Base-by-base conservation (phyloP, 306 rosid species). In the Inga laurina region DNA sequence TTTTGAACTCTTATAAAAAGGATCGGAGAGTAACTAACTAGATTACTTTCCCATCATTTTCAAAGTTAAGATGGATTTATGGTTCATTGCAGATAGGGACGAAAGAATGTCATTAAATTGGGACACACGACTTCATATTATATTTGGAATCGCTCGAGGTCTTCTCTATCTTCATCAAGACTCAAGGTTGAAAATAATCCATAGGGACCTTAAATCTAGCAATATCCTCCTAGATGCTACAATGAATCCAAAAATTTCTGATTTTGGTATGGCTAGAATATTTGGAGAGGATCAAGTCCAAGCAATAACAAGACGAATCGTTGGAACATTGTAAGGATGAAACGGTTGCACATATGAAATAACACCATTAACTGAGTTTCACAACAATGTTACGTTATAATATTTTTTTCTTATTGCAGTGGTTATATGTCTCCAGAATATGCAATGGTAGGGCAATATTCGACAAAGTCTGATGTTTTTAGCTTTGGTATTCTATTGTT, bases 361-460 rank as follows among this genome's bases (percentile, higher is more conserved):
- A 18, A 54, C 1, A 54, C 0, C 0, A 5, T 54, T 16, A 2
- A 56, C 21, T 56, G 22, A 5, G 2, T 21, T 56, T 21, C 11
- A 21, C 7, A 21, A 56, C 22, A 56, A 19, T n/a, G 4, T 76
- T 57, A 2, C 8, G 32, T 41, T 41, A 18, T 5, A 10, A 16
- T 27, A 27, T 11, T 16, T 16, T n/a, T 4, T 2, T 3, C 16
- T 32, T 32, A 19, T 0, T 56, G 64, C 5, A 86, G 88, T 66
- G 88, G 86, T 8, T 86, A 86, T 68, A 67, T 86, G 81, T 41
- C 86, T 15, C 88, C 88, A 6, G 82, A 86, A 69, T 86, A 86
- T 75, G 84, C 86, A 13, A 71, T 82, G 49, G 79, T 74, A 19
- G 88, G 86, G 10, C 74, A 13, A 45, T 79, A 67, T 44, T 86